phyloP scores from a whole-genome alignment of 306 rosid genomes.

The Vigna angularis region DNA sequence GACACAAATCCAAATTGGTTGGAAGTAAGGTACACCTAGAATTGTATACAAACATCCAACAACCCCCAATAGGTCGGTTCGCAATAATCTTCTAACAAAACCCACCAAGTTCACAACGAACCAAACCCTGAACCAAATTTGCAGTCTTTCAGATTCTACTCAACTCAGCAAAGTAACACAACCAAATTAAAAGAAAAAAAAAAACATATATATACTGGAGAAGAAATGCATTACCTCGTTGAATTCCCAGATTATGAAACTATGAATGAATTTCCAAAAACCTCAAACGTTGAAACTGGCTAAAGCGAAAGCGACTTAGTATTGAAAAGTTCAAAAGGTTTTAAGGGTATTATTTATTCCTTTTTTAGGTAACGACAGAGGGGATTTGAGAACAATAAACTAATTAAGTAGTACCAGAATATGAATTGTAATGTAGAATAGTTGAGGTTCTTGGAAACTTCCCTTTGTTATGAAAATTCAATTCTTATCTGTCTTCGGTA shows the following conservation, averaged over 20 bases:
- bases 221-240: constrained; percentile 47
- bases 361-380: not conserved
- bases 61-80: constrained; percentile 13
- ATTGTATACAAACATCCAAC: constrained; percentile 32
- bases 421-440: not conserved
- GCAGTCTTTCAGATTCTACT: constrained; percentile 35
- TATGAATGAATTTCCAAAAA: constrained; percentile 3
- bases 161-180: not conserved
- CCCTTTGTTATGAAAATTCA: constrained; percentile 3
- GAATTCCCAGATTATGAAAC: constrained; percentile 5
- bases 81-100: constrained; percentile 29
- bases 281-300: constrained; percentile 23
- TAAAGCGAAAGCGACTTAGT: not conserved
- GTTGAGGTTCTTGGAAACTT: constrained; percentile 42
- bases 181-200: not conserved
- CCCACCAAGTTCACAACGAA: constrained; percentile 19
- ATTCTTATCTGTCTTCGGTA: not conserved
- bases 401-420: not conserved
- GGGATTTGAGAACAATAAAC: not conserved
- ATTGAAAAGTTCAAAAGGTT: constrained; percentile 36
- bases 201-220: not conserved
- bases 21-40: constrained; percentile 33
- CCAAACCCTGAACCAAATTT: constrained; percentile 39
- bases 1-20: constrained; percentile 35
- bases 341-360: not conserved